These are phyloP conservation scores for Fusarium algeriense DNA, from an alignment of 2,329 filamentous ascomycete genomes.

Conservation along the genomic window DNA sequence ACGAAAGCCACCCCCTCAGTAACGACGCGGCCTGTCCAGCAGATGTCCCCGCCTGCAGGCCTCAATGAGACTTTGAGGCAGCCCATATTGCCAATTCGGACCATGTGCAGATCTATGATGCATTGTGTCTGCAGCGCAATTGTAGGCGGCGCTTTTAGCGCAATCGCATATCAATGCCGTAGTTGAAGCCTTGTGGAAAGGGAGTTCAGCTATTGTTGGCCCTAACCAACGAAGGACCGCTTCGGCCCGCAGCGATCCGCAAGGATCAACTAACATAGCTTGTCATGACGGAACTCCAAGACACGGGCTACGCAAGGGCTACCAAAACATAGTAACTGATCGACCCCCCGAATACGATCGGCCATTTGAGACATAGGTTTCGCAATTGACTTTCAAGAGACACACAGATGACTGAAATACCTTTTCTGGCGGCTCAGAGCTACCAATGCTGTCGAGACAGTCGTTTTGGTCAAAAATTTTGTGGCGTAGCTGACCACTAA, in stretches of 20 bases:
- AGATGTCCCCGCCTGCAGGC: neutral
- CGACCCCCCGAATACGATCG: neutral
- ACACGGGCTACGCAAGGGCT: neutral
- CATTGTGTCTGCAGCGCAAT: rapidly evolving
- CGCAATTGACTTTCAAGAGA: neutral
- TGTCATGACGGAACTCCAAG: neutral
- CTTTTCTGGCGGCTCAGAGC: rapidly evolving
- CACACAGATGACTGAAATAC: rapidly evolving
- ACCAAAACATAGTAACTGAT: neutral
- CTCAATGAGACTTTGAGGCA: neutral
- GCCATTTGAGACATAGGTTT: neutral
- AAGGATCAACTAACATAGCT: neutral
- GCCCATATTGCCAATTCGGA: neutral
- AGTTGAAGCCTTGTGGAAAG: too few species aligned
- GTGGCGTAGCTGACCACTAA: neutral
- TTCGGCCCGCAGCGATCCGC: conserved; percentile 3
- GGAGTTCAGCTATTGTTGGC: neutral
- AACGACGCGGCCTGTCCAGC: neutral
- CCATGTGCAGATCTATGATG: neutral
- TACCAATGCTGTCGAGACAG: neutral
- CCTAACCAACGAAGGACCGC: neutral
- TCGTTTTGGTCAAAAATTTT: neutral
- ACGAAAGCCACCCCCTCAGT: conserved; percentile 6
- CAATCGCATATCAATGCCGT: neutral
- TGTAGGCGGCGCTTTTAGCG: neutral